Evolutionary conservation across 129 eudicot species (phyloP).

Genomic region (Mikania micrantha): DNA sequence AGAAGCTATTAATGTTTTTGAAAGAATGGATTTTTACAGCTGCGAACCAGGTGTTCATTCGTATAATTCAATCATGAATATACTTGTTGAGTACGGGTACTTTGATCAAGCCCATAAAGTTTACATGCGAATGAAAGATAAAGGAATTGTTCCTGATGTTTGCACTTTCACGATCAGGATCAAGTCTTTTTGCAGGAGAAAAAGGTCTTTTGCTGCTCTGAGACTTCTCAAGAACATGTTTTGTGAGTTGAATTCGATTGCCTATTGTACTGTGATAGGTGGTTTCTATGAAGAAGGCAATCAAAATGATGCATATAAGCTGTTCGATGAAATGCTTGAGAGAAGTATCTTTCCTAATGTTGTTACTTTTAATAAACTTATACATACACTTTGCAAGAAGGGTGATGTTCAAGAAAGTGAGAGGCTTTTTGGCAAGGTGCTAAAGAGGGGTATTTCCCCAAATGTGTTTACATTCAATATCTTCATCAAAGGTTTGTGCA

Average conservation of each 20-base stretch:
- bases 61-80: conserved; percentile 76
- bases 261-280: conserved; percentile 77
- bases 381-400: conserved; percentile 62
- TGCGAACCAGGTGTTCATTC: conserved; percentile 71
- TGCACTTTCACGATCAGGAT: conserved; percentile 82
- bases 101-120: conserved; percentile 82
- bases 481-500: conserved; percentile 77
- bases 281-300: conserved; percentile 62
- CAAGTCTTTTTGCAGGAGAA: conserved; percentile 72
- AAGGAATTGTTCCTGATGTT: conserved; percentile 67
- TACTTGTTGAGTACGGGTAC: conserved; percentile 65
- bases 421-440: conserved; percentile 62
- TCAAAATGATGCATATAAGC: conserved; percentile 36
- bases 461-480: conserved; percentile 79
- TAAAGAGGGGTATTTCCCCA: conserved; percentile 75
- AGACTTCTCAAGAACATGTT: conserved; percentile 81
- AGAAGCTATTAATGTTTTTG: conserved; percentile 81
- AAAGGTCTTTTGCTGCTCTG: conserved; percentile 67
- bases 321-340: conserved; percentile 85
- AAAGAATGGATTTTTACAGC: conserved; percentile 84
- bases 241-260: conserved; percentile 64
- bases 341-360: conserved; percentile 42
- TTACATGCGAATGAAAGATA: conserved; percentile 83
- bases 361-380: conserved; percentile 75
- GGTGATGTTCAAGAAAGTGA: conserved; percentile 68